These are phyloP conservation scores for Hygrophorus pudorinus DNA, from an alignment of 768 basidiomycete species.

Conservation along the genomic window DNA sequence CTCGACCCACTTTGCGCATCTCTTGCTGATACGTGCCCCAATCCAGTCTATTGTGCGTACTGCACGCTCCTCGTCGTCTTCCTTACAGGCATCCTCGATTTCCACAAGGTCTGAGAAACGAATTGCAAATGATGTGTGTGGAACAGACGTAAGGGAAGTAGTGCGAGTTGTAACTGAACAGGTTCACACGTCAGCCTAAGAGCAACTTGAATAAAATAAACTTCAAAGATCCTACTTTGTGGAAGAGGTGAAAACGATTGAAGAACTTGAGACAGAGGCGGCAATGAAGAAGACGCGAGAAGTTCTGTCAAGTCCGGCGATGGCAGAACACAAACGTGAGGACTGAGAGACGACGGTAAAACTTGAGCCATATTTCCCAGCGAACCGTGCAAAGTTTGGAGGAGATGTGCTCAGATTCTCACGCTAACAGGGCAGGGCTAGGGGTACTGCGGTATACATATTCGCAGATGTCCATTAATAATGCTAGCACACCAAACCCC, in stretches of 20 bases:
- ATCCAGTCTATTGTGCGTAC: constrained; percentile 84
- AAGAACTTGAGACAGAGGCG: constrained; percentile 61
- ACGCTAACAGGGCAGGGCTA: too few relatives aligned
- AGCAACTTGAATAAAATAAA: neutral
- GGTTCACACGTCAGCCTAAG: constrained; percentile 5
- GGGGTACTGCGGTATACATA: too few relatives aligned
- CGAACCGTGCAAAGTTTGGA: too few relatives aligned
- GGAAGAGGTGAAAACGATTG: constrained; percentile 82
- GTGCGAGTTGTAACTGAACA: constrained; percentile 68
- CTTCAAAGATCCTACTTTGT: constrained; percentile 41
- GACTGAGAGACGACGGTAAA: constrained; percentile 68
- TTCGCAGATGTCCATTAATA: too few relatives aligned
- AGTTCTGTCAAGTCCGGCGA: constrained; percentile 63
- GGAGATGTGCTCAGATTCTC: too few relatives aligned
- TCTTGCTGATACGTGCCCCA: constrained; percentile 53
- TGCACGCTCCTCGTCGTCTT: constrained; percentile 73
- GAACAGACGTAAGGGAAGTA: constrained; percentile 56
- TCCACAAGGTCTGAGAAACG: constrained; percentile 71
- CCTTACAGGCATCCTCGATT: constrained; percentile 63
- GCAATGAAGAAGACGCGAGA: constrained; percentile 47
- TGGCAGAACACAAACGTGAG: constrained; percentile 66
- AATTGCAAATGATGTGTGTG: constrained; percentile 63
- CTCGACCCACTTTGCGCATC: constrained; percentile 62
- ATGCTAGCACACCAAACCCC: too few relatives aligned
- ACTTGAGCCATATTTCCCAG: too few relatives aligned